Conservation (phyloP, 108 stramenopile genomes). For the Pseudonitzschia pungens region DNA sequence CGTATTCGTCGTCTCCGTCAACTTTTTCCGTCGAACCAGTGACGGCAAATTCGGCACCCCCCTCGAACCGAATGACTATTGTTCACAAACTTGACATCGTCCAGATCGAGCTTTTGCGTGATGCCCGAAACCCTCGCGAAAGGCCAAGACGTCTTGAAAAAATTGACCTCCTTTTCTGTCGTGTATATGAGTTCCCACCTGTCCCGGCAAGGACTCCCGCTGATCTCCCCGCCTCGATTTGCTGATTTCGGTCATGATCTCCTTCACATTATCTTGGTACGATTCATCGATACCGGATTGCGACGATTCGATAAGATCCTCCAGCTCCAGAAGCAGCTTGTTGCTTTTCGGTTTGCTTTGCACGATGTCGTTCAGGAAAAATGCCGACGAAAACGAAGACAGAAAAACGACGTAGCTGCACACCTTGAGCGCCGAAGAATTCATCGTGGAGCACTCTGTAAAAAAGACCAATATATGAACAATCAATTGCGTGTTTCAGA, state of each 20-base stretch:
- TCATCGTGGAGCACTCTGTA: neutral
- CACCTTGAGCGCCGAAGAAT: neutral
- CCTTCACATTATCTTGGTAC: constrained; percentile 13
- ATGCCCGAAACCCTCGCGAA: constrained; percentile 26
- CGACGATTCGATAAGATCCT: constrained; percentile 13
- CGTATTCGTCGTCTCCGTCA: constrained; percentile 22
- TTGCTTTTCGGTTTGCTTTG: neutral
- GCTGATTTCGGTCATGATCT: constrained; percentile 26
- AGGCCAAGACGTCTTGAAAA: constrained; percentile 39
- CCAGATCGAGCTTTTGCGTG: constrained; percentile 22
- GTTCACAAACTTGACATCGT: constrained; percentile 9
- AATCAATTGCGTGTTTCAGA: neutral
- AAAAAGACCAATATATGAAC: neutral
- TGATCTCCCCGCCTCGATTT: constrained; percentile 26
- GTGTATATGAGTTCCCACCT: constrained; percentile 38
- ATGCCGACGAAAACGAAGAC: neutral
- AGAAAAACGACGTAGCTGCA: constrained; percentile 5
- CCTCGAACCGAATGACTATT: constrained; percentile 27
- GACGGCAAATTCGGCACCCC: constrained; percentile 30
- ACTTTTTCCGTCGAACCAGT: constrained; percentile 10
- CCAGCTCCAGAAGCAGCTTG: constrained; percentile 8
- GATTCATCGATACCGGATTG: neutral
- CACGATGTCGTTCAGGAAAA: neutral
- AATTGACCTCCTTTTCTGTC: constrained; percentile 38
- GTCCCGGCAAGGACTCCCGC: constrained; percentile 16